phyloP scores from a whole-genome alignment of 805 yeast genomes.

The Barnettozyma vustinii region DNA sequence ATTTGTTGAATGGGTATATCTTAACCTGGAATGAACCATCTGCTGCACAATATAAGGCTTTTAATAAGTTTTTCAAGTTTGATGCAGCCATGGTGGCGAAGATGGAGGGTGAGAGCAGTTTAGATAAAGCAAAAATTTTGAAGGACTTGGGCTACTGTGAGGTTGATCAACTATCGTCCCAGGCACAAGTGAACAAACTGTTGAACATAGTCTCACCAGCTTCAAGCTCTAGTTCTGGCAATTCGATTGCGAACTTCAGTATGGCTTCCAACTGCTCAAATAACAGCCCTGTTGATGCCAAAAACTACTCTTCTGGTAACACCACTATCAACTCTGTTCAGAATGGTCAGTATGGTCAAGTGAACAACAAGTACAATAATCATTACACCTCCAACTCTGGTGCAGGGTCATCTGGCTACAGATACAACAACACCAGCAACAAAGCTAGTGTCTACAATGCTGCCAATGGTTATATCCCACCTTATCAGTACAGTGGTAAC shows the following conservation, averaged over 20 bases:
- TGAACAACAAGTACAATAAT: background rate
- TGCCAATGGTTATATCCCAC: background rate
- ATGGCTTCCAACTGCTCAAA: background rate
- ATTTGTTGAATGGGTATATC: slow-evolving; percentile 22
- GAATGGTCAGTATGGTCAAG: background rate
- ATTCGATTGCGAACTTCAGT: slow-evolving; percentile 28
- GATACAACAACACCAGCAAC: background rate
- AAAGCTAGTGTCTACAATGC: background rate
- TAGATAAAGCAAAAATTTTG: slow-evolving; percentile 7
- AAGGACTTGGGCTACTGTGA: slow-evolving; percentile 7
- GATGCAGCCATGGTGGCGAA: background rate
- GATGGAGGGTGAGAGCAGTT: background rate
- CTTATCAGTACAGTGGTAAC: background rate
- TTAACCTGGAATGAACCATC: slow-evolving; percentile 32
- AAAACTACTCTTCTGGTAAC: background rate
- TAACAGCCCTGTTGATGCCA: background rate
- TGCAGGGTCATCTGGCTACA: background rate
- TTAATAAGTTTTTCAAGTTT: slow-evolving; percentile 7
- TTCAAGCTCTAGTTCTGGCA: slow-evolving; percentile 2
- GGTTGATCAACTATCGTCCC: background rate
- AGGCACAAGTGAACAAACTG: slow-evolving; percentile 1
- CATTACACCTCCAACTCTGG: background rate
- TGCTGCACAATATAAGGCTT: slow-evolving; percentile 16
- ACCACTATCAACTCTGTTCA: background rate
- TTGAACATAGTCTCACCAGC: slow-evolving; percentile 10